Conservation (phyloP, 352 stramenopile species). For the Plasmopara viticola region DNA sequence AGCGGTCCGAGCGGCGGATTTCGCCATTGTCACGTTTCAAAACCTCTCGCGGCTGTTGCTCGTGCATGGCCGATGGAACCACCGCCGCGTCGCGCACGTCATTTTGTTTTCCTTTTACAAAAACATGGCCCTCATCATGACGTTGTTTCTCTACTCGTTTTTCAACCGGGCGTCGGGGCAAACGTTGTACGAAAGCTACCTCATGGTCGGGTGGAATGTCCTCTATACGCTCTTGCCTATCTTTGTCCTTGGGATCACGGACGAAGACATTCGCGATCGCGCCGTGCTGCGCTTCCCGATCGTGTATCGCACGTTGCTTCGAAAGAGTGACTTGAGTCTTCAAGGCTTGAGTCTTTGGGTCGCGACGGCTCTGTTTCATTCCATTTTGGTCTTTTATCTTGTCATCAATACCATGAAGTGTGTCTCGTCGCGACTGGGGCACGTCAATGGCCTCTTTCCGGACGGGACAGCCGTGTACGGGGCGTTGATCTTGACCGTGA, state of each 20-base stretch:
- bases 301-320: slow-evolving; percentile 68
- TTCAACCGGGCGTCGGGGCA: slow-evolving; percentile 90
- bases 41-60: slow-evolving; percentile 74
- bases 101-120: slow-evolving; percentile 89
- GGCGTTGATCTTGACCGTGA: slow-evolving; percentile 69
- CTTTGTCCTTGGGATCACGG: slow-evolving; percentile 75
- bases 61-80: slow-evolving; percentile 82
- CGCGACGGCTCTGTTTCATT: slow-evolving; percentile 67
- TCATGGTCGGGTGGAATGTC: slow-evolving; percentile 94
- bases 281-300: slow-evolving; percentile 71
- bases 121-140: slow-evolving; percentile 92
- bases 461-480: slow-evolving; percentile 78
- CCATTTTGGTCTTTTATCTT: slow-evolving; percentile 66
- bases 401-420: slow-evolving; percentile 35
- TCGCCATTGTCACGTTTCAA: slow-evolving; percentile 78
- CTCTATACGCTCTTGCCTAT: slow-evolving; percentile 93
- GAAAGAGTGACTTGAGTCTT: slow-evolving; percentile 58
- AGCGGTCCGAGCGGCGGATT: slow-evolving; percentile 76
- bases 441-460: slow-evolving; percentile 59
- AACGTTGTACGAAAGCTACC: slow-evolving; percentile 81
- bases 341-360: slow-evolving; percentile 58
- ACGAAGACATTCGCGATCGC: slow-evolving; percentile 76
- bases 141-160: slow-evolving; percentile 83
- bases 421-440: slow-evolving; percentile 33
- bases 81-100: slow-evolving; percentile 67